phyloP scores from a whole-genome alignment of 441 rosid species.

The Bocquillonia castaneifolia region DNA sequence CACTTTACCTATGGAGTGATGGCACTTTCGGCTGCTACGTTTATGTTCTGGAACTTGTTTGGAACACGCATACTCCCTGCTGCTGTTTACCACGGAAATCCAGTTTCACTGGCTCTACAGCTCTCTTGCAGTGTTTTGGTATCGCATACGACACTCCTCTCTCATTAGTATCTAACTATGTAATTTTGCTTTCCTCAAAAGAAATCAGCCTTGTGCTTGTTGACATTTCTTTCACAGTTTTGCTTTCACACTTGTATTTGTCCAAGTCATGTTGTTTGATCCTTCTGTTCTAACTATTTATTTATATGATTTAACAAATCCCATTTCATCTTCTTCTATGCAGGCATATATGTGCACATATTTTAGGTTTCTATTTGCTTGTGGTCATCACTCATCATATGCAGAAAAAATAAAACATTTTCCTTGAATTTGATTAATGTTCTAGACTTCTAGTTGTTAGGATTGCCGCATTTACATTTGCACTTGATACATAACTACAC shows the following conservation, averaged over 20 bases:
- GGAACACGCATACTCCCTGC: constrained; percentile 62
- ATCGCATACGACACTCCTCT: constrained; percentile 17
- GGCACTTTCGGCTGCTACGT: constrained; percentile 89
- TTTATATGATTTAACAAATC: background rate
- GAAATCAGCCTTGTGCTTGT: background rate
- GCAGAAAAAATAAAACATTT: no score
- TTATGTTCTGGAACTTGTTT: constrained; percentile 82
- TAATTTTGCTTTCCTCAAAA: background rate
- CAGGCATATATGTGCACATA: no score
- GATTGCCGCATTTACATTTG: background rate
- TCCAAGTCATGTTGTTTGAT: background rate
- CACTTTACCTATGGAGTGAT: constrained; percentile 96
- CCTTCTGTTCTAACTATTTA: background rate
- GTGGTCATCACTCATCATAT: background rate
- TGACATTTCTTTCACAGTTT: background rate
- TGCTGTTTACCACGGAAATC: constrained; percentile 58
- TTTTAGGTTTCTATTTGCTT: background rate
- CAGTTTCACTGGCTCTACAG: constrained; percentile 83
- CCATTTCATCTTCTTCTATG: background rate
- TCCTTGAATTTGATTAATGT: background rate
- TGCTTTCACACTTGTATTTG: background rate
- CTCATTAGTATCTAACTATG: background rate
- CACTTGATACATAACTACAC: background rate
- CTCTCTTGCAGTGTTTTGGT: constrained; percentile 98
- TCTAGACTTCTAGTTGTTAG: background rate